phyloP scores from a whole-genome alignment of 495 filamentous ascomycete species.

The Penicillium ucsense region DNA sequence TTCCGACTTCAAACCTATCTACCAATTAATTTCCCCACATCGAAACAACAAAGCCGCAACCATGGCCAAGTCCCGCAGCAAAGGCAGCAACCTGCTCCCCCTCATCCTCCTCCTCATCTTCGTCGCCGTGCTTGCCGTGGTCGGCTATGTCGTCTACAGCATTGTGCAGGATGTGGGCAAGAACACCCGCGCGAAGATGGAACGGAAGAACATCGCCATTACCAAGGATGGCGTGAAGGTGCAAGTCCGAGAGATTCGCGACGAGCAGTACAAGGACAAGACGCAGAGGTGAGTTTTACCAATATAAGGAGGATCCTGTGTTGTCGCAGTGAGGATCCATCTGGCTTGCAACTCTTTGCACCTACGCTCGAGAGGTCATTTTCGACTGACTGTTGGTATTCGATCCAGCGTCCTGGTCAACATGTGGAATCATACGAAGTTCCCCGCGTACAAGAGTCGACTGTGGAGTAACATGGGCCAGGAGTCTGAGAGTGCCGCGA shows the following conservation, averaged over 20 bases:
- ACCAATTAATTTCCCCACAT: neutral
- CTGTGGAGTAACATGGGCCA: slow-evolving; percentile 42
- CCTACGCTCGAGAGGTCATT: neutral
- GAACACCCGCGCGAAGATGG: slow-evolving; percentile 64
- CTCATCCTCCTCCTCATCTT: slow-evolving; percentile 64
- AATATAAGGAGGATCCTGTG: no score
- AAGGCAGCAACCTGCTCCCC: slow-evolving; percentile 50
- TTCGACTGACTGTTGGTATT: neutral
- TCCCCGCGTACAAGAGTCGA: slow-evolving; percentile 49
- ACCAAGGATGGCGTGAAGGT: slow-evolving; percentile 80
- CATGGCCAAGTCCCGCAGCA: slow-evolving; percentile 16
- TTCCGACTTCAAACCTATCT: neutral
- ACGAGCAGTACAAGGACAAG: slow-evolving; percentile 71
- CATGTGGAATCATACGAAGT: slow-evolving; percentile 61
- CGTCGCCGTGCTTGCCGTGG: slow-evolving; percentile 47
- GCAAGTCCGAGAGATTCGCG: slow-evolving; percentile 60
- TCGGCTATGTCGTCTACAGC: slow-evolving; percentile 67
- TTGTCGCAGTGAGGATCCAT: no score
- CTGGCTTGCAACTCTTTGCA: no score
- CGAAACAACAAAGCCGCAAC: neutral
- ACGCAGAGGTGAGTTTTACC: slow-evolving; percentile 54
- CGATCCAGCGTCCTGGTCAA: slow-evolving; percentile 52
- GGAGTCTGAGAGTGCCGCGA: slow-evolving; percentile 14
- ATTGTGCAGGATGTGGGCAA: slow-evolving; percentile 58
- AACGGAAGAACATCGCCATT: slow-evolving; percentile 69